phyloP scores from a whole-genome alignment of 2,329 filamentous ascomycete species.

The Cladosporium oxysporum region DNA sequence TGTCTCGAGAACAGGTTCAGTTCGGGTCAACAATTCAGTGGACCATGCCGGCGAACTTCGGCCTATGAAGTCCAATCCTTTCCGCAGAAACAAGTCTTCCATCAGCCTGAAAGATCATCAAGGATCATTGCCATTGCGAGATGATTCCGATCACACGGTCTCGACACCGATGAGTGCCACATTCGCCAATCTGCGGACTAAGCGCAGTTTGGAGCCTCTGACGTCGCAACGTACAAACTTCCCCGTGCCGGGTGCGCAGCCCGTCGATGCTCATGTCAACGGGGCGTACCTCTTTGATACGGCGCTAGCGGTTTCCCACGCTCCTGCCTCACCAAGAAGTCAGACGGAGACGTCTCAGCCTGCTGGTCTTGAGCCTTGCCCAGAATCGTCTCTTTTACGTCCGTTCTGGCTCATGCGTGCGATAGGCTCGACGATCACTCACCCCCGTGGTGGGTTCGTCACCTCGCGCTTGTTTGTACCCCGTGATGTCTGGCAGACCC shows the following conservation, averaged over 20 bases:
- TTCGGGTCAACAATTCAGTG: conserved; percentile 28
- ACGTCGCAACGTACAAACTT: conserved; percentile 35
- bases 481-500: conserved; percentile 89
- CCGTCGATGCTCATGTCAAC: conserved; percentile 55
- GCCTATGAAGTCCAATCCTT: conserved; percentile 30
- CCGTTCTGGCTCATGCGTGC: conserved; percentile 98
- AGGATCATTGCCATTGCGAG: conserved; percentile 64
- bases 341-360: conserved; percentile 59
- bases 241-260: conserved; percentile 56
- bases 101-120: conserved; percentile 72
- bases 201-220: conserved; percentile 30
- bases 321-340: conserved; percentile 34
- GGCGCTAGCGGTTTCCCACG: conserved; percentile 27
- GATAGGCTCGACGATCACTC: conserved; percentile 86
- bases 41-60: conserved; percentile 30
- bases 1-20: conserved; percentile 25
- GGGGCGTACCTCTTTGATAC: conserved; percentile 81
- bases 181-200: conserved; percentile 55
- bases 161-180: conserved; percentile 72
- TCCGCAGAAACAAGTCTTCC: conserved; percentile 55
- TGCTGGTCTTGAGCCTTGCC: conserved; percentile 84
- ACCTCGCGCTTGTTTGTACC: conserved; percentile 91
- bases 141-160: conserved; percentile 62
- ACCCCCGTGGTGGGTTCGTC: conserved; percentile 88
- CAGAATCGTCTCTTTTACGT: conserved; percentile 81